Percentiles rank a stretch among this genome's conserved stretches.
Conservation (phyloP, 768 basidiomycete species). For the Tricholoma furcatifolium region DNA sequence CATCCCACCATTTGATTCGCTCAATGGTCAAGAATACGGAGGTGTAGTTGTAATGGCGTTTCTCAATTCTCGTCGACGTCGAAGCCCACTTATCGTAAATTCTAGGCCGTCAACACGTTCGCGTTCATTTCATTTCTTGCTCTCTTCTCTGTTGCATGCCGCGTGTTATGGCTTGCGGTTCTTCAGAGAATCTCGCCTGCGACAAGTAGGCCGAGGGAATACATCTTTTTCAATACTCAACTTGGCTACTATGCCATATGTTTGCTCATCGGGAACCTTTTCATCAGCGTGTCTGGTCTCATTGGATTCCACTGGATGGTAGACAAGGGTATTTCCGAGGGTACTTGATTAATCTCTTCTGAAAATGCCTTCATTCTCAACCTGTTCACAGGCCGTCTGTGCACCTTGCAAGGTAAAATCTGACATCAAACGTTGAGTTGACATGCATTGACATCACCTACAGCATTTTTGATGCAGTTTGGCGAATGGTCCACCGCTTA, state of each 20-base stretch:
- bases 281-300: constrained; percentile 51
- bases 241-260: constrained; percentile 69
- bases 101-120: constrained; percentile 49
- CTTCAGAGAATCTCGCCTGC: constrained; percentile 28
- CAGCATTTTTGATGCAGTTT: constrained; percentile 59
- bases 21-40: constrained; percentile 30
- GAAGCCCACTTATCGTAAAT: background rate
- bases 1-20: constrained; percentile 24
- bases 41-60: constrained; percentile 36
- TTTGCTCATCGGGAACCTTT: constrained; percentile 57
- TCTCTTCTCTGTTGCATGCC: constrained; percentile 46
- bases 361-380: background rate
- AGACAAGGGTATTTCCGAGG: constrained; percentile 42
- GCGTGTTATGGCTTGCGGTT: constrained; percentile 47
- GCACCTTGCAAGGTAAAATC: constrained; percentile 57
- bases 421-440: background rate
- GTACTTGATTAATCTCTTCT: constrained; percentile 29
- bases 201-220: constrained; percentile 37
- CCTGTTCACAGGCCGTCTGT: constrained; percentile 38
- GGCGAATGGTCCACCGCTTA: constrained; percentile 61
- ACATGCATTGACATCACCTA: background rate
- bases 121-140: constrained; percentile 54
- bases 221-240: constrained; percentile 69
- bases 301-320: constrained; percentile 52
- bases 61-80: background rate